Evolutionary conservation across 352 stramenopile species (phyloP).

Genomic region (Phytophthora fragariae): DNA sequence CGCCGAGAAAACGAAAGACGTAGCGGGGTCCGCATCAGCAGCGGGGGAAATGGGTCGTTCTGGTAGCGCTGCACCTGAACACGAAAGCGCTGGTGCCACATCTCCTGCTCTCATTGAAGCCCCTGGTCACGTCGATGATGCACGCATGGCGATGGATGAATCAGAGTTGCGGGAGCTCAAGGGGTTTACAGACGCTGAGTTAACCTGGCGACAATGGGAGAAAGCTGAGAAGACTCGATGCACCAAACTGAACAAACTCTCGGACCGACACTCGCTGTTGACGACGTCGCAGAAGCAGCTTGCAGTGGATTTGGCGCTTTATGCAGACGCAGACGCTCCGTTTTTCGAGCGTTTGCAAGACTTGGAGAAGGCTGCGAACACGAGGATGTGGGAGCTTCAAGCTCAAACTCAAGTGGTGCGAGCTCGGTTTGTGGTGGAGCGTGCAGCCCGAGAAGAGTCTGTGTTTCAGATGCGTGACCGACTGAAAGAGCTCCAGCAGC

Average conservation of each 20-base stretch:
- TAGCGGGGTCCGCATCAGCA: neutral
- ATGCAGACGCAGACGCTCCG: slow-evolving; percentile 44
- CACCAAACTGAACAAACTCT: slow-evolving; percentile 46
- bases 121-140: slow-evolving; percentile 21
- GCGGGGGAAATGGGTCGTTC: neutral
- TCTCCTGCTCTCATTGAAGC: neutral
- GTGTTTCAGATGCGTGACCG: slow-evolving; percentile 62
- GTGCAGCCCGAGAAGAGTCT: slow-evolving; percentile 62
- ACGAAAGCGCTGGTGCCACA: neutral
- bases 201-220: slow-evolving; percentile 61
- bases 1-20: neutral
- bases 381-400: slow-evolving; percentile 61
- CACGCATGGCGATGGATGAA: slow-evolving; percentile 48
- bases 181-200: slow-evolving; percentile 49
- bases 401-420: slow-evolving; percentile 63
- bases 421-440: slow-evolving; percentile 69
- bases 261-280: slow-evolving; percentile 33
- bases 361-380: slow-evolving; percentile 57
- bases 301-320: slow-evolving; percentile 55
- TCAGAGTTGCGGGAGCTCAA: slow-evolving; percentile 57
- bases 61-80: slow-evolving; percentile 4
- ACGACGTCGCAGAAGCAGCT: slow-evolving; percentile 43
- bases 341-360: slow-evolving; percentile 60
- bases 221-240: slow-evolving; percentile 45
- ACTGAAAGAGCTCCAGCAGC: slow-evolving; percentile 46